Evolutionary conservation across 2,329 filamentous ascomycete species (phyloP), one percentile per base, ranked within the genome.

Genomic region (Fusarium duplospermum): DNA sequence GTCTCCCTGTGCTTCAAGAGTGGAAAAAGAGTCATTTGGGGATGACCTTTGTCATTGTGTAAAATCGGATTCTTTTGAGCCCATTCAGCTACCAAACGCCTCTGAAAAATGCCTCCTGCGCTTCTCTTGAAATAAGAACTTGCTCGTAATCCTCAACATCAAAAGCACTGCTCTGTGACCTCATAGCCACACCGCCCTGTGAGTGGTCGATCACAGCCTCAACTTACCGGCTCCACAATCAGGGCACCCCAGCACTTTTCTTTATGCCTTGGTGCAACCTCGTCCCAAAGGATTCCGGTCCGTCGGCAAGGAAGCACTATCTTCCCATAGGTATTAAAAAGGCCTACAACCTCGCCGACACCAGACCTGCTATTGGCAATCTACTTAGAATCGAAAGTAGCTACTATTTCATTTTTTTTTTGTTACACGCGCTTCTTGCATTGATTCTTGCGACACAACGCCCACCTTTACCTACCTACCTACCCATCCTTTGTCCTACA

Each of bases 191-290:
- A n/a, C n/a, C n/a, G n/a, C n/a, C n/a, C 45, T 67, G n/a, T 64
- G 56, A 69, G 64, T 45, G 58, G 69, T 33, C 45, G 64, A 72
- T 71, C 69, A 31, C 22, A 31, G 29, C 13, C 18, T 57, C 29
- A 31, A 31, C 64, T 33, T 72, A 72, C 64, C 68, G 59, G 50
- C 56, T 14, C 20, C 29, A 40, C 69, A 60, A 52, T 38, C 36
- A 38, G 36, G 36, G 36, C 14, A 27, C 36, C 14, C 20, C 40
- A 45, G 40, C 40, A 45, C 40, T 31, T 31, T 31, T 16, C 16
- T 38, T 7, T 38, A 7, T 38, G 36, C 14, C 36, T 16, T 38
- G 16, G 36, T 38, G 36, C 14, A 38, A 7, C 36, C 36, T 18
- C 29, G 8, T 31, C 29, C 16, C 6, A 18, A 8, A 38, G 36